phyloP scores from a whole-genome alignment of 1,284 basidiomycete species.

The Ganoderma multipileum region DNA sequence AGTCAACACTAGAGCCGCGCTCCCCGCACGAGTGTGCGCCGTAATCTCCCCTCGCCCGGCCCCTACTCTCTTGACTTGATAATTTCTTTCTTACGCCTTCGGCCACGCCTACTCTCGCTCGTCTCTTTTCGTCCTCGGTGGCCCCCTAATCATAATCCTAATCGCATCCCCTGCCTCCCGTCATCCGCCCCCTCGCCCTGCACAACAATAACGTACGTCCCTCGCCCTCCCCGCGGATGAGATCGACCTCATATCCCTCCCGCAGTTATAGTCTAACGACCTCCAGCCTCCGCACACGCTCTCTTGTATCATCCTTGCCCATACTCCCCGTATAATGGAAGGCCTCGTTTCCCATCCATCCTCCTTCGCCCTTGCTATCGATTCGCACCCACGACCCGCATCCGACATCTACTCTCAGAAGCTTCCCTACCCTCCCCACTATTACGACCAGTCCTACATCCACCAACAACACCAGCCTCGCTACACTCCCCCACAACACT shows the following conservation, averaged over 20 bases:
- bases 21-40: conserved; percentile 17
- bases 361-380: conserved; percentile 28
- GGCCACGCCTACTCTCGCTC: conserved; percentile 1
- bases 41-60: conserved; percentile 12
- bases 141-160: conserved; percentile 9
- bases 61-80: conserved; percentile 13
- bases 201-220: conserved; percentile 22
- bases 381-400: conserved; percentile 25
- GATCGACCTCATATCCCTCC: conserved; percentile 4
- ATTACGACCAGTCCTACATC: conserved; percentile 18
- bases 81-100: conserved; percentile 6
- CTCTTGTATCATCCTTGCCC: conserved; percentile 24
- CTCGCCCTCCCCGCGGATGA: not conserved
- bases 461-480: conserved; percentile 9
- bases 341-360: conserved; percentile 35
- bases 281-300: conserved; percentile 29
- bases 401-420: conserved; percentile 24
- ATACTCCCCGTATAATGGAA: conserved; percentile 39
- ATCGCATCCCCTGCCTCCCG: not conserved
- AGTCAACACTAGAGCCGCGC: conserved; percentile 18
- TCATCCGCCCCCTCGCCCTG: not conserved
- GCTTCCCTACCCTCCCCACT: conserved; percentile 12
- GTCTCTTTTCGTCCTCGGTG: conserved; percentile 6
- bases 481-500: conserved; percentile 8
- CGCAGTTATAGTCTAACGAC: conserved; percentile 31